phyloP scores from a whole-genome alignment of 108 stramenopile genomes.

The Nitzschia inconspicua region DNA sequence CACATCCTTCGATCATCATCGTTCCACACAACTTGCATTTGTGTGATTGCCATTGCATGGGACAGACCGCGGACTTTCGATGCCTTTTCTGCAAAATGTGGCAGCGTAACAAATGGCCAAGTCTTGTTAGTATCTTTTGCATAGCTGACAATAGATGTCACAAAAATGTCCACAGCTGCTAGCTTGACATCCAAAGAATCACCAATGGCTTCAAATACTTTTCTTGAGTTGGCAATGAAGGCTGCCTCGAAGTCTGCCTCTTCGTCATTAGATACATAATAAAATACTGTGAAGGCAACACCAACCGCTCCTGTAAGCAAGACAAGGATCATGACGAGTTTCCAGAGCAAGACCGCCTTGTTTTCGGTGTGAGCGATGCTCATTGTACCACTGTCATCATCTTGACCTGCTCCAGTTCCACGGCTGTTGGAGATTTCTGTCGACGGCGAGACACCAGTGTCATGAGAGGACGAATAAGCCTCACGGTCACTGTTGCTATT shows the following conservation, averaged over 20 bases:
- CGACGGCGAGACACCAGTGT: too few species aligned
- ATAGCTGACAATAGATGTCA: slow-evolving; percentile 3
- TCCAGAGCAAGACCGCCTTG: not conserved
- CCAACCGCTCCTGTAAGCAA: slow-evolving; percentile 9
- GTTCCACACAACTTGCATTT: not conserved
- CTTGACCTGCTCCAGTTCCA: not conserved
- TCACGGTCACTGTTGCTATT: too few species aligned
- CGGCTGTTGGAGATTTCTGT: too few species aligned
- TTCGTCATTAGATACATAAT: not conserved
- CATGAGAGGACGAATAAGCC: too few species aligned
- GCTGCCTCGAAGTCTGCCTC: slow-evolving; percentile 2
- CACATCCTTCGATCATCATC: not conserved
- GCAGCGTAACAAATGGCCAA: slow-evolving; percentile 13
- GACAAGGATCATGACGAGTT: slow-evolving; percentile 6
- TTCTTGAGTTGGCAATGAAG: slow-evolving; percentile 13
- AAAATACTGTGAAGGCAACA: not conserved
- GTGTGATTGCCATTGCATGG: not conserved
- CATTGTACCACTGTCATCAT: not conserved
- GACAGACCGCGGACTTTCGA: slow-evolving; percentile 1
- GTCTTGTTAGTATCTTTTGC: slow-evolving; percentile 2
- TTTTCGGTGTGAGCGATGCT: slow-evolving; percentile 6
- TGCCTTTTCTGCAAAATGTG: slow-evolving; percentile 4
- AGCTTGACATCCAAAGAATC: slow-evolving; percentile 4
- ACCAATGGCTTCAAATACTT: slow-evolving; percentile 12
- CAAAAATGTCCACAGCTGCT: slow-evolving; percentile 13